These are phyloP conservation scores for Acer campestre DNA, from an alignment of 345 rosid genomes.

Conservation along the genomic window DNA sequence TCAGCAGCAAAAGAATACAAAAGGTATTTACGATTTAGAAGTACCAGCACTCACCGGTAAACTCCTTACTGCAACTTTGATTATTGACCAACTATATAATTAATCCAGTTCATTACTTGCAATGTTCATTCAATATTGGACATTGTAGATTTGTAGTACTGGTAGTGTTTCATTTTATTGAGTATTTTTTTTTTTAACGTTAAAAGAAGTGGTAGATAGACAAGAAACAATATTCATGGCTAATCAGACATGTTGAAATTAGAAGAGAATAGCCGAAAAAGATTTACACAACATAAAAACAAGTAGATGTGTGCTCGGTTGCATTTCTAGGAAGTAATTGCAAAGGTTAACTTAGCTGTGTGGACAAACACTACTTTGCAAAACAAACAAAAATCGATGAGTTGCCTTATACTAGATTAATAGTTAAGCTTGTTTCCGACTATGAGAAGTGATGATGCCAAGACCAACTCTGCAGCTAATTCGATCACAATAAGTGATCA, in stretches of 20 bases:
- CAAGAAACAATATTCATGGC: background rate
- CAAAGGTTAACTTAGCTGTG: background rate
- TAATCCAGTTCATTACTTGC: too few species aligned
- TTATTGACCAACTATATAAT: too few species aligned
- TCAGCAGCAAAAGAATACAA: too few species aligned
- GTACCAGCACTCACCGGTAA: too few species aligned
- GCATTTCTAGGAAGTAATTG: background rate
- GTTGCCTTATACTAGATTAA: background rate
- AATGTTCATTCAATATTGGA: too few species aligned
- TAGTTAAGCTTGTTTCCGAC: background rate
- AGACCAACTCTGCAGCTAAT: too few species aligned
- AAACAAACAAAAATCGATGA: background rate
- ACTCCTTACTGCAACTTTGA: too few species aligned
- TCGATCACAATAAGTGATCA: too few species aligned
- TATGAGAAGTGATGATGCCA: background rate
- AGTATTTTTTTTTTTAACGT: too few species aligned
- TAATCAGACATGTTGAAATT: background rate
- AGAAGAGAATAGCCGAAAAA: background rate
- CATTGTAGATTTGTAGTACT: too few species aligned
- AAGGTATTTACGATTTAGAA: too few species aligned
- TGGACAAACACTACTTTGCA: background rate
- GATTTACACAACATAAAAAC: background rate
- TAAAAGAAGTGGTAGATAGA: background rate
- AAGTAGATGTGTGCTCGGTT: background rate
- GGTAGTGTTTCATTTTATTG: too few species aligned